A percentile compares a stretch with the other conserved stretches of the same genome.
Evolutionary conservation across 2,329 filamentous ascomycete species (phyloP).

Genomic region (Arthrobotrys sinensis): DNA sequence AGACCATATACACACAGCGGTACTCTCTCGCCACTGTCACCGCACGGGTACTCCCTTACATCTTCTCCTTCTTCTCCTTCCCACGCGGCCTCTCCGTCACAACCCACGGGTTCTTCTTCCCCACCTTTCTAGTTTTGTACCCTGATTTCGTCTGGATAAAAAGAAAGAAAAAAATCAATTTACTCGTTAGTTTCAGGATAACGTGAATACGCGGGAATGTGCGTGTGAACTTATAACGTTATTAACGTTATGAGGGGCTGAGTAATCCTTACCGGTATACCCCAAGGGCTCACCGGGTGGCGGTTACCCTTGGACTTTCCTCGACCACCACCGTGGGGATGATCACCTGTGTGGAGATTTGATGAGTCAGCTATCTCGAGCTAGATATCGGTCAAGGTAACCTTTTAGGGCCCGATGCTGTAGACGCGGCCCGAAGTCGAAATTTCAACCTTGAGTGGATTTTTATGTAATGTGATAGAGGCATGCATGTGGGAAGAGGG

Average conservation of each 20-base stretch:
- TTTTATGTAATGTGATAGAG: conserved; percentile 11
- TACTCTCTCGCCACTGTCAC: neutral
- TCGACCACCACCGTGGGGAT: conserved; percentile 98
- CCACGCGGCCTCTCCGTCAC: conserved; percentile 56
- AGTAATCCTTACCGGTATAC: conserved; percentile 81
- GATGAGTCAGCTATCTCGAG: conserved; percentile 53
- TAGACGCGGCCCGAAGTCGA: conserved; percentile 13
- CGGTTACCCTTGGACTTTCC: conserved; percentile 99
- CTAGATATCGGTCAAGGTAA: neutral
- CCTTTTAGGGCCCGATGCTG: conserved; percentile 6
- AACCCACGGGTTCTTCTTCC: conserved; percentile 60
- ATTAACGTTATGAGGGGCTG: conserved; percentile 30
- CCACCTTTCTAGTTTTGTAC: conserved; percentile 64
- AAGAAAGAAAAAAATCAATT: neutral
- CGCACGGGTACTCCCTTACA: conserved; percentile 30
- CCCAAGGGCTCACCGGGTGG: conserved; percentile 95
- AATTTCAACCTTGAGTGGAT: conserved; percentile 6
- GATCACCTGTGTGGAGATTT: conserved; percentile 75
- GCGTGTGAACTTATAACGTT: conserved; percentile 23
- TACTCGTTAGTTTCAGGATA: conserved; percentile 48
- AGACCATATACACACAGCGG: neutral
- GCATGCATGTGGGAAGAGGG: neutral
- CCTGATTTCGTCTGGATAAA: conserved; percentile 71
- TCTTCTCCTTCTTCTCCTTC: conserved; percentile 59
- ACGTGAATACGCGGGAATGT: conserved; percentile 31